Evolutionary conservation across 2,329 filamentous ascomycete species (phyloP), one percentile per base, ranked within the genome.

Genomic region (Ploettnerulaceae sp.): DNA sequence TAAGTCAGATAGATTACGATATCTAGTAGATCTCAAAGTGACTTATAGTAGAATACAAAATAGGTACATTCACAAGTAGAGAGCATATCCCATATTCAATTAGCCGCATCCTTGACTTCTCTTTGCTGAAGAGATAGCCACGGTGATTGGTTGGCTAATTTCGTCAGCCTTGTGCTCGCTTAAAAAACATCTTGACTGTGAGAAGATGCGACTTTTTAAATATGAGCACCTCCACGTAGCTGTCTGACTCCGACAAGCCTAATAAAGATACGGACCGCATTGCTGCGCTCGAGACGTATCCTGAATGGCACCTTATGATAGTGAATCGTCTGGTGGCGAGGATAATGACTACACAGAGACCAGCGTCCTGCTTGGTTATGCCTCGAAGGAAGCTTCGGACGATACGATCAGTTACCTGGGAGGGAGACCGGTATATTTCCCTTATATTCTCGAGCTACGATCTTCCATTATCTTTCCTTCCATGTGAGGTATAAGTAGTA

Each of bases 401-500:
- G 91, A 98, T 66, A 77, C 79, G 9, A 84, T 95, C 61, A 96
- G 88, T 66, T 87, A 91, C 57, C 73, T 98, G 8, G 93, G 93
- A 56, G 93, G 93, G 45, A 76, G 73, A 60, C 89, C 93, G 42
- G 91, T 96, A 82, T 59, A 82, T 52, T 12, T n/a, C 17, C 15
- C n/a, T 9, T 8, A 32, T 32, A 15, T 3, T 15, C 7, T 15
- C 29, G 12, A 4, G n/a, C 7, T 32, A 6, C 7, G 1, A 6
- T n/a, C 15, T 25, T 25, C 9, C 2, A 37, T 4, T 6, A 8
- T 2, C 17, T n/a, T n/a, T n/a, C n/a, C n/a, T n/a, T n/a, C n/a
- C n/a, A n/a, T n/a, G n/a, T n/a, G n/a, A n/a, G n/a, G n/a, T n/a
- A n/a, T n/a, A n/a, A n/a, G n/a, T n/a, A n/a, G n/a, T n/a, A n/a